phyloP scores from a whole-genome alignment of 768 basidiomycete species.

The Mycena indigotica region DNA sequence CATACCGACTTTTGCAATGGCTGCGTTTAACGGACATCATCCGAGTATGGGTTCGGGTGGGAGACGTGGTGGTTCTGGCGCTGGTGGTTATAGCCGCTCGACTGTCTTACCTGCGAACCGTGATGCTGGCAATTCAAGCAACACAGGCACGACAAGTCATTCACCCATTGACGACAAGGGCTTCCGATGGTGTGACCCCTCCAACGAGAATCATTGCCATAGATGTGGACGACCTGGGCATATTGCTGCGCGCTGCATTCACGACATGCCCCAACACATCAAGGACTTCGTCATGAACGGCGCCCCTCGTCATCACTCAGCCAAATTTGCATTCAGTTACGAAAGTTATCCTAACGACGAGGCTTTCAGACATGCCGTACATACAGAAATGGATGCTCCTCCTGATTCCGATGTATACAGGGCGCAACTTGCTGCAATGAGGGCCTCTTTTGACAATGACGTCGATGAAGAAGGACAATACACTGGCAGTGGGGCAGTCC shows the following conservation, averaged over 20 bases:
- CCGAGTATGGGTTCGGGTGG: conserved; percentile 13
- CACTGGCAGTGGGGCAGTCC: neutral
- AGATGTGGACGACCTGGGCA: conserved; percentile 15
- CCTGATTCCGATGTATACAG: too few species aligned
- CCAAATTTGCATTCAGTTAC: neutral
- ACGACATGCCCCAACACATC: conserved; percentile 16
- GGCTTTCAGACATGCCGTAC: too few species aligned
- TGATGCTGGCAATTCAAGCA: neutral
- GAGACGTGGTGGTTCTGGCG: conserved; percentile 6
- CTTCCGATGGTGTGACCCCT: conserved; percentile 16
- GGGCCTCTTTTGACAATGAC: neutral
- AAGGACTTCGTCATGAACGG: conserved; percentile 14
- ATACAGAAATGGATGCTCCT: too few species aligned
- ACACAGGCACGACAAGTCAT: neutral
- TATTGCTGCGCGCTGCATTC: conserved; percentile 15
- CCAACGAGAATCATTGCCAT: conserved; percentile 16
- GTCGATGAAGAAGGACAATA: neutral
- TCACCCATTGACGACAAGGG: conserved; percentile 1
- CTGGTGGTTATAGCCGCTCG: neutral
- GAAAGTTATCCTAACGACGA: neutral
- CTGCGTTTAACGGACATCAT: neutral
- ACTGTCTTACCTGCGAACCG: neutral
- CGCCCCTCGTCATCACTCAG: neutral
- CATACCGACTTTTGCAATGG: neutral
- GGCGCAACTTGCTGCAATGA: too few species aligned